A percentile compares a stretch with the other conserved stretches of the same genome.
These are phyloP conservation scores for Kazachstania viticola DNA, from an alignment of 805 yeast species.

Conservation along the genomic window DNA sequence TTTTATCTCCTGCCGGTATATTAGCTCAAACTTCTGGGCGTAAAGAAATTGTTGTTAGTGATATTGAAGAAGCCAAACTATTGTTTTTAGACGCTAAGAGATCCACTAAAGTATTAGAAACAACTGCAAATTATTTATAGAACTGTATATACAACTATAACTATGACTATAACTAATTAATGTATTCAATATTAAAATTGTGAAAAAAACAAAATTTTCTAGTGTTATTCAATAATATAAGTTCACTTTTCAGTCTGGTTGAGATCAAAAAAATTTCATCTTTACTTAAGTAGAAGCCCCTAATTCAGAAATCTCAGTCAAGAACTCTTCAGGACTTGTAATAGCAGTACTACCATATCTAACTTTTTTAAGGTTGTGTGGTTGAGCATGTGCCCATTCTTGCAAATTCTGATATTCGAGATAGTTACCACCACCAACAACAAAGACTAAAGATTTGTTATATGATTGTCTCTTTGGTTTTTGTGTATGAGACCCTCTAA, in stretches of 20 bases:
- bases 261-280: no score
- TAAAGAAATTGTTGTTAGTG: slow-evolving; percentile 51
- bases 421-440: slow-evolving; percentile 95
- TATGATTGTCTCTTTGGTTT: slow-evolving; percentile 79
- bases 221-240: no score
- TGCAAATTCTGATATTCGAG: slow-evolving; percentile 88
- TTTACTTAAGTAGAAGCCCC: slow-evolving; percentile 23
- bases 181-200: neutral
- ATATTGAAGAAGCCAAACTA: slow-evolving; percentile 72
- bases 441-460: slow-evolving; percentile 76
- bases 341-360: slow-evolving; percentile 82
- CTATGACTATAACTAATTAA: neutral
- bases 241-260: no score
- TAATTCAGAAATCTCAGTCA: slow-evolving; percentile 50
- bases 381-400: slow-evolving; percentile 56
- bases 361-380: slow-evolving; percentile 40
- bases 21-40: slow-evolving; percentile 67
- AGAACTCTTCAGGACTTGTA: slow-evolving; percentile 55
- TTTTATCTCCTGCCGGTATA: slow-evolving; percentile 82
- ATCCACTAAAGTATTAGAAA: slow-evolving; percentile 54
- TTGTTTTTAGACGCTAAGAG: slow-evolving; percentile 81
- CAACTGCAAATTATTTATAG: slow-evolving; percentile 24
- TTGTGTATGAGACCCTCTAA: slow-evolving; percentile 80
- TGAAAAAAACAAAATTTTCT: neutral
- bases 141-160: neutral